These are phyloP conservation scores for Aspergillus candidus DNA, from an alignment of 2,329 filamentous ascomycete species.

Conservation along the genomic window DNA sequence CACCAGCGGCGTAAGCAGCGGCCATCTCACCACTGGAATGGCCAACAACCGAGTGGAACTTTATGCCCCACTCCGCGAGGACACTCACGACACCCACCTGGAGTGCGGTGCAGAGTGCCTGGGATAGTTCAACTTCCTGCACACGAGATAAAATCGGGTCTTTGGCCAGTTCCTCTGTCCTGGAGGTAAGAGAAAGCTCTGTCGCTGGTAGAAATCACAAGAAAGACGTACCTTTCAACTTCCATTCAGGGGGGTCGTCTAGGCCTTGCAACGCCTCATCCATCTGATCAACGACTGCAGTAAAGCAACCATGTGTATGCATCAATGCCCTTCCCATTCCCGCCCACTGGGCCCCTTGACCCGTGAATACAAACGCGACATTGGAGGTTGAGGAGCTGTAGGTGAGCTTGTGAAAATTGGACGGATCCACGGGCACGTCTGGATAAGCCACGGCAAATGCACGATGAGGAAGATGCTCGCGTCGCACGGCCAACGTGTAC, in stretches of 20 bases:
- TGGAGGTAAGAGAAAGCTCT: conserved; percentile 21
- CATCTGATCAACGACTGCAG: neutral
- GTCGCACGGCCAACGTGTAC: conserved; percentile 6
- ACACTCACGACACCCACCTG: conserved; percentile 17
- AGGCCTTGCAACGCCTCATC: conserved; percentile 21
- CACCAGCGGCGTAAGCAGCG: conserved; percentile 13
- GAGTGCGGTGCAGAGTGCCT: neutral
- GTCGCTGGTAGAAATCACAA: conserved; percentile 20
- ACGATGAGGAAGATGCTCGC: conserved; percentile 5
- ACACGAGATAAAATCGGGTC: conserved; percentile 25
- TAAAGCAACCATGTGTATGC: neutral
- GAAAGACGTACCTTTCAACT: conserved; percentile 5
- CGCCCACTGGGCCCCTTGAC: conserved; percentile 19
- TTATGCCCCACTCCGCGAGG: no score
- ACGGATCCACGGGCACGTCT: no score
- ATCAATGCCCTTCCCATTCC: conserved; percentile 13
- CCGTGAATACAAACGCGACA: conserved; percentile 14
- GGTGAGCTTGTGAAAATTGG: no score
- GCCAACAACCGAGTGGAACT: conserved; percentile 7
- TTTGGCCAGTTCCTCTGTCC: conserved; percentile 19
- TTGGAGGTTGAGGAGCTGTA: neutral
- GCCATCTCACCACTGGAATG: conserved; percentile 16
- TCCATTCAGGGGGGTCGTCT: conserved; percentile 30
- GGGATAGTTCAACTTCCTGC: conserved; percentile 25
- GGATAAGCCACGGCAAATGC: neutral